phyloP scores from a whole-genome alignment of 2,329 filamentous ascomycete genomes.

The Aspergillus oerlinghausenensis region DNA sequence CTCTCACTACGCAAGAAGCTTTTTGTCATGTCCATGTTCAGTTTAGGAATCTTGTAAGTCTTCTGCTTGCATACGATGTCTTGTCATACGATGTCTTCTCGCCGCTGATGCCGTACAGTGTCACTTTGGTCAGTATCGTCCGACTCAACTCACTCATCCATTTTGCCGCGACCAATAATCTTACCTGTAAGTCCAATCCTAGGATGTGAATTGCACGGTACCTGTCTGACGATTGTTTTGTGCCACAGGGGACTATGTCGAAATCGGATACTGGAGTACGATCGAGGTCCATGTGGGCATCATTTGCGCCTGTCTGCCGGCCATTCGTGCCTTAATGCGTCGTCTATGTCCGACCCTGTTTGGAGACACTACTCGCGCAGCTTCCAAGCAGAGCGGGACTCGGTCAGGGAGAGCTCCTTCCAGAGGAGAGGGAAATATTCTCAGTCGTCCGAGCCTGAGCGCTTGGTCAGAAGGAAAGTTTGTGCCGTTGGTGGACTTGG shows the following conservation, averaged over 20 bases:
- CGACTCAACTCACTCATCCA: conserved; percentile 41
- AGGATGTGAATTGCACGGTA: no score
- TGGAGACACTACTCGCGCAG: conserved; percentile 22
- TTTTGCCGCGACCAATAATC: conserved; percentile 40
- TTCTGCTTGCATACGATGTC: not conserved
- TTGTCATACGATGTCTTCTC: no score
- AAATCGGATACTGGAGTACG: conserved; percentile 28
- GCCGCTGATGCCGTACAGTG: conserved; percentile 23
- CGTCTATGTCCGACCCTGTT: conserved; percentile 33
- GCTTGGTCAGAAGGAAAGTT: no score
- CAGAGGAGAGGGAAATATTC: no score
- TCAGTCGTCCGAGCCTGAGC: no score
- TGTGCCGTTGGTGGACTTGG: no score
- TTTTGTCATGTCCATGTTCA: conserved; percentile 33
- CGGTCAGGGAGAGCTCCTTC: no score
- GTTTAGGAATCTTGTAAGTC: conserved; percentile 34
- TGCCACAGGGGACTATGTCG: conserved; percentile 26
- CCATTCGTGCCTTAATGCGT: conserved; percentile 36
- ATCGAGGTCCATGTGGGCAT: conserved; percentile 28
- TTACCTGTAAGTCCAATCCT: conserved; percentile 27
- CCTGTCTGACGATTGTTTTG: no score
- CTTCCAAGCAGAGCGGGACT: no score
- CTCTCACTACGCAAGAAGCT: conserved; percentile 27
- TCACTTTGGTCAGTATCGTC: conserved; percentile 44
- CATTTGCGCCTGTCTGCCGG: conserved; percentile 29